Evolutionary conservation across 345 rosid genomes (phyloP).

Genomic region (Trapa bicornis): DNA sequence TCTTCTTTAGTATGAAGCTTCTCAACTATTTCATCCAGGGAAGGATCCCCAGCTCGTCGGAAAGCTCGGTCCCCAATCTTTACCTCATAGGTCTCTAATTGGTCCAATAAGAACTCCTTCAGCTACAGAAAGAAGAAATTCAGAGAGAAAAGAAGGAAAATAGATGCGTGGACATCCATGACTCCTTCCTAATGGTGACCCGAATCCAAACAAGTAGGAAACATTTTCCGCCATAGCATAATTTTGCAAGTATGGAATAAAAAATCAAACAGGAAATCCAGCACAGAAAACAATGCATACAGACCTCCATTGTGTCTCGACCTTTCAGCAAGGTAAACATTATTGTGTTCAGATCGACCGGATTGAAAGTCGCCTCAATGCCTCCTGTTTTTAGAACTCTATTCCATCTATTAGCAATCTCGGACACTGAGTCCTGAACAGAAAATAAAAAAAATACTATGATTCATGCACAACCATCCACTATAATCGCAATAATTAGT

Average conservation of each 20-base stretch:
- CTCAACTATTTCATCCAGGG: constrained; percentile 48
- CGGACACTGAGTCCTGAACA: constrained; percentile 52
- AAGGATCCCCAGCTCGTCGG: constrained; percentile 77
- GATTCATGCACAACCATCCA: not conserved
- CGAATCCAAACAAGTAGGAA: not conserved
- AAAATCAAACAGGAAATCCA: not conserved
- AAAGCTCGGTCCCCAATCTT: constrained; percentile 68
- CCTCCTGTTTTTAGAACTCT: constrained; percentile 66
- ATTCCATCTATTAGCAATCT: constrained; percentile 64
- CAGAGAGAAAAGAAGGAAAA: too few species aligned
- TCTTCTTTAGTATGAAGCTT: constrained; percentile 19
- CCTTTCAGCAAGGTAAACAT: constrained; percentile 76
- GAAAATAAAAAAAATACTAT: not conserved
- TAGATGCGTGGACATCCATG: not conserved
- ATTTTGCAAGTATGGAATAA: too few species aligned
- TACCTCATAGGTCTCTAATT: constrained; percentile 72
- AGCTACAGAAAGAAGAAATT: constrained; percentile 27
- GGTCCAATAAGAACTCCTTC: constrained; percentile 65
- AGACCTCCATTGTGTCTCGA: constrained; percentile 47
- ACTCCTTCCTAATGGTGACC: not conserved
- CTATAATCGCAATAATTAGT: not conserved
- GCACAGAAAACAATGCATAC: not conserved
- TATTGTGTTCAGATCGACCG: constrained; percentile 56
- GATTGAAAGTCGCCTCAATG: constrained; percentile 52
- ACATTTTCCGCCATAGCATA: not conserved